Evolutionary conservation across 306 rosid species (phyloP).

Genomic region (Castanea mollissima): DNA sequence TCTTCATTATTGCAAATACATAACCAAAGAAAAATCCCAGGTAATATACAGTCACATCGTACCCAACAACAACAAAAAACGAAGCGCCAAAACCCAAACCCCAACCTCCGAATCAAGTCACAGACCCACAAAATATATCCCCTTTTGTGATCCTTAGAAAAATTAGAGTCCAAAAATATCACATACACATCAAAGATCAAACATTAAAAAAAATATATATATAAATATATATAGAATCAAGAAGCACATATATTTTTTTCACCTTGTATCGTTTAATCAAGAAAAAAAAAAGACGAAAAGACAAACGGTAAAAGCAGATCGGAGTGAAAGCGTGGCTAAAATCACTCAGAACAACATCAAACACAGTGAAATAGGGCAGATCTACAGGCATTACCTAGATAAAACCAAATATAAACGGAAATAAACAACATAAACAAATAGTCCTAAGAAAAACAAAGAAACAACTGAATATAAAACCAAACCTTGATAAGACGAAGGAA

Average conservation of each 20-base stretch:
- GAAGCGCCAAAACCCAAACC: not conserved
- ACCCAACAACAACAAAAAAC: not conserved
- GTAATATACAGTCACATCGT: not conserved
- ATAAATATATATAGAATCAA: not conserved
- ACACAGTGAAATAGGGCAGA: conserved; percentile 5
- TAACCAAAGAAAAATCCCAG: not conserved
- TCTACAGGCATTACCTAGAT: conserved; percentile 1
- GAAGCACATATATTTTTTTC: not conserved
- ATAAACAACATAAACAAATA: not conserved
- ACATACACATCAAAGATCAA: not conserved
- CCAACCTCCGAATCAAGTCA: not conserved
- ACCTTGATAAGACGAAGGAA: not conserved
- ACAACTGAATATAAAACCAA: no score
- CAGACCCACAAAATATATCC: not conserved
- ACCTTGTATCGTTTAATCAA: not conserved
- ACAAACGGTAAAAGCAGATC: conserved; percentile 8
- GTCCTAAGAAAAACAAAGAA: not conserved
- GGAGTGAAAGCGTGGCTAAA: not conserved
- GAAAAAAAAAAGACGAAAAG: not conserved
- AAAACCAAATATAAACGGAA: not conserved
- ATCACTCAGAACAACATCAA: not conserved
- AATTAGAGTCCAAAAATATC: not conserved
- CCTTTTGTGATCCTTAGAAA: not conserved
- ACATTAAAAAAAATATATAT: not conserved
- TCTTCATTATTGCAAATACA: not conserved